Evolutionary conservation across 768 basidiomycete species (phyloP).

Genomic region (Leucogyrophana mollusca): DNA sequence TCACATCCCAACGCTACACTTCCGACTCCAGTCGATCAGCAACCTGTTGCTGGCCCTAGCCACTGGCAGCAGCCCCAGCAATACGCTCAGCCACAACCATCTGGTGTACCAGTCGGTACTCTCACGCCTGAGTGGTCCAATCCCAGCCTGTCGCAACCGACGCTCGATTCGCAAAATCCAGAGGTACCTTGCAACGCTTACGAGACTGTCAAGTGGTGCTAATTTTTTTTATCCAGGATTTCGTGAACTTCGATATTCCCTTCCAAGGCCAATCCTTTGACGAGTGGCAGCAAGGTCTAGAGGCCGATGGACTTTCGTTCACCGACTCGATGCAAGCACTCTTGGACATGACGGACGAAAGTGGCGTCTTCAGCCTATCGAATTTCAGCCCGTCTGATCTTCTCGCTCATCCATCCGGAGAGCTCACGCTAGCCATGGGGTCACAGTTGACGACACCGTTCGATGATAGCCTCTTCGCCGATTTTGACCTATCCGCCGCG

Average conservation of each 20-base stretch:
- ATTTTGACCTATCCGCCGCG: conserved; percentile 16
- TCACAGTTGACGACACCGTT: neutral
- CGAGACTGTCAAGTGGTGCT: neutral
- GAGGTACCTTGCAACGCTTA: conserved; percentile 9
- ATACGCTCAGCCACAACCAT: neutral
- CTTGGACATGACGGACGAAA: conserved; percentile 30
- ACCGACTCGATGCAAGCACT: conserved; percentile 28
- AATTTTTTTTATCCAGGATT: conserved; percentile 8
- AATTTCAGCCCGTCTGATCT: conserved; percentile 31
- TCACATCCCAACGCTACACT: conserved; percentile 9
- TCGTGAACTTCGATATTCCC: conserved; percentile 14
- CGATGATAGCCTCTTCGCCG: conserved; percentile 16
- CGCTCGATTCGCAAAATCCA: conserved; percentile 4
- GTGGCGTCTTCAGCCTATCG: conserved; percentile 34
- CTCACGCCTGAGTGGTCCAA: conserved; percentile 11
- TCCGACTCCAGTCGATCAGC: conserved; percentile 3
- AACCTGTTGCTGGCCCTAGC: neutral
- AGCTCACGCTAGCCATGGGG: conserved; percentile 34
- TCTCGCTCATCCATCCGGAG: conserved; percentile 32
- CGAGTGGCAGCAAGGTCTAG: conserved; percentile 2
- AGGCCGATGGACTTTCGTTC: conserved; percentile 4
- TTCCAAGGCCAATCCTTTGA: conserved; percentile 8
- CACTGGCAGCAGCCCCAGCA: conserved; percentile 7
- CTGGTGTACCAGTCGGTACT: neutral
- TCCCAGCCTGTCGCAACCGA: neutral